Evolutionary conservation across 805 yeast species (phyloP).

Genomic region (Starmerella asiatica): DNA sequence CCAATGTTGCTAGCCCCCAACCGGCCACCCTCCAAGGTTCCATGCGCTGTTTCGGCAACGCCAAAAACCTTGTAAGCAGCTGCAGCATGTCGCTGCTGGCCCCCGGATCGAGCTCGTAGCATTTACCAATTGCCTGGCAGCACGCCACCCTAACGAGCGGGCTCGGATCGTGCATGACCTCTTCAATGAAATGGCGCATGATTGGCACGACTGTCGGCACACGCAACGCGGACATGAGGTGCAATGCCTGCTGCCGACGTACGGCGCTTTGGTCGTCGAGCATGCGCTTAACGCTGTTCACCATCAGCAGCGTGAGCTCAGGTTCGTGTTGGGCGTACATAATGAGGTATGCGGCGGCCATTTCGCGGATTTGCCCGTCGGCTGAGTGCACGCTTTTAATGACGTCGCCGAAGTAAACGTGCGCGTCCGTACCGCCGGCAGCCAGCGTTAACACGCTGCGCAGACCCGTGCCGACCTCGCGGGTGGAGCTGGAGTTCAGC

Average conservation of each 20-base stretch:
- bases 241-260: conserved; percentile 56
- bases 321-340: conserved; percentile 74
- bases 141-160: conserved; percentile 69
- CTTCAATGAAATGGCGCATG: conserved; percentile 54
- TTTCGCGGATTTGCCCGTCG: conserved; percentile 49
- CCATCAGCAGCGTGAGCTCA: conserved; percentile 75
- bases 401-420: conserved; percentile 54
- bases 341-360: conserved; percentile 63
- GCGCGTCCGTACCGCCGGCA: conserved; percentile 28
- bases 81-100: conserved; percentile 38
- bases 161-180: conserved; percentile 55
- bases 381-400: conserved; percentile 71
- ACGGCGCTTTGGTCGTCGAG: conserved; percentile 51
- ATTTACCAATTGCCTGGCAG: conserved; percentile 58
- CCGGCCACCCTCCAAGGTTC: conserved; percentile 51
- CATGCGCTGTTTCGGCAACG: conserved; percentile 35
- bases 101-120: conserved; percentile 34
- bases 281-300: conserved; percentile 82
- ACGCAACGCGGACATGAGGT: conserved; percentile 69
- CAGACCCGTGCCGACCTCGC: conserved; percentile 50
- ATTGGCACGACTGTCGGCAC: conserved; percentile 75
- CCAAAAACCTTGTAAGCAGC: conserved; percentile 39
- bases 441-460: conserved; percentile 34
- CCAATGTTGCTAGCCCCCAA: conserved; percentile 47
- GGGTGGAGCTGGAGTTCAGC: conserved; percentile 53